These are phyloP conservation scores for Cadophora sp. DNA, from an alignment of 2,329 filamentous ascomycete genomes.

Conservation along the genomic window DNA sequence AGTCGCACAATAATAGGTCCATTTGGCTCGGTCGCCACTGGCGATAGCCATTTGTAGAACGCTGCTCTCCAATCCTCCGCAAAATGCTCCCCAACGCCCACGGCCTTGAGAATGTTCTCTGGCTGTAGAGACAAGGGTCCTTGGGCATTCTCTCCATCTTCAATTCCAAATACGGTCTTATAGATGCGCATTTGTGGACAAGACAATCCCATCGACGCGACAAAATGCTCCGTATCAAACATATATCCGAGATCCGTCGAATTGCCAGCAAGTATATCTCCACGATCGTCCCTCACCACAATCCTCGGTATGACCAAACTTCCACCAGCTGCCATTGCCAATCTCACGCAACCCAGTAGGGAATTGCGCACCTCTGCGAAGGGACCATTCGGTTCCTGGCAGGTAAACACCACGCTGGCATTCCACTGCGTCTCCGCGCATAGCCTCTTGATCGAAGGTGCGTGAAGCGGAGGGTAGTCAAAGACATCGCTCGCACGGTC, in stretches of 20 bases:
- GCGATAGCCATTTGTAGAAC: constrained; percentile 34
- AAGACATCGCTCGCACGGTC: constrained; percentile 31
- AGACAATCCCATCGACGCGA: constrained; percentile 32
- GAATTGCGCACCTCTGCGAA: constrained; percentile 42
- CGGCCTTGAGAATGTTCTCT: constrained; percentile 25
- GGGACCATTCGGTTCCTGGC: constrained; percentile 37
- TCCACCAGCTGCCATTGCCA: constrained; percentile 40
- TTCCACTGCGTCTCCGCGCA: constrained; percentile 39
- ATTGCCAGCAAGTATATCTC: constrained; percentile 18
- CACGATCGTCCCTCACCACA: constrained; percentile 27
- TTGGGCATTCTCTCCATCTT: constrained; percentile 21
- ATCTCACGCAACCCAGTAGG: constrained; percentile 41
- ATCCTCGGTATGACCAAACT: constrained; percentile 37
- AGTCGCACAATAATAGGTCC: constrained; percentile 33
- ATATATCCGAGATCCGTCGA: constrained; percentile 34
- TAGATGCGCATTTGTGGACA: constrained; percentile 37
- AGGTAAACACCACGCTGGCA: constrained; percentile 35
- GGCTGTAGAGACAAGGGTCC: constrained; percentile 33
- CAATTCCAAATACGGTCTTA: constrained; percentile 20
- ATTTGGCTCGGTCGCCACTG: constrained; percentile 22
- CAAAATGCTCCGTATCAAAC: constrained; percentile 37
- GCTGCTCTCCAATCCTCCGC: constrained; percentile 28
- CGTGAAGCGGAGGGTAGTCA: constrained; percentile 35
- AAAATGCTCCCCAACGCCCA: constrained; percentile 13
- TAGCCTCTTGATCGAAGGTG: constrained; percentile 30